Percentiles rank a stretch among this genome's conserved stretches.
These are phyloP conservation scores for Fragaria vesca DNA, from an alignment of 306 rosid species.

Conservation along the genomic window DNA sequence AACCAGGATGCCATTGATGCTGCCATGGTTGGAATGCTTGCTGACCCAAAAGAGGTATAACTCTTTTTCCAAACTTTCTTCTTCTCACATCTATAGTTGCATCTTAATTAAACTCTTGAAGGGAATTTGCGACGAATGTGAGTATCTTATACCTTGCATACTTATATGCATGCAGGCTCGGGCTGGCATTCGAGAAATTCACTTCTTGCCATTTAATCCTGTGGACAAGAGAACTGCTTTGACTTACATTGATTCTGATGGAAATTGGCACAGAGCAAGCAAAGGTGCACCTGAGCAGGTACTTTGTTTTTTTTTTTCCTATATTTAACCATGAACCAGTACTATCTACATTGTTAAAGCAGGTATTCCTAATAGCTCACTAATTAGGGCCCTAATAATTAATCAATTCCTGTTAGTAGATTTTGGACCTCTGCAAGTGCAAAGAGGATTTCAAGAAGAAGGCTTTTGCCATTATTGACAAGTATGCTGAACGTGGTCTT, in stretches of 20 bases:
- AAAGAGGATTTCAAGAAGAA: slow-evolving; percentile 81
- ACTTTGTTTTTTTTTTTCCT: slow-evolving; percentile 18
- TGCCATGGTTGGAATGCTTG: slow-evolving; percentile 98
- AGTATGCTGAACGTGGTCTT: slow-evolving; percentile 97
- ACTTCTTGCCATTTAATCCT: slow-evolving; percentile 93
- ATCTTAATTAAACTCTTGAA: not conserved
- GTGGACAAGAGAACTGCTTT: slow-evolving; percentile 98
- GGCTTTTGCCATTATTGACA: slow-evolving; percentile 67
- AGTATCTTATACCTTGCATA: not conserved
- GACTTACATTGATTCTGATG: slow-evolving; percentile 80
- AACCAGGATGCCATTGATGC: slow-evolving; percentile 98
- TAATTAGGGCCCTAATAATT: slow-evolving; percentile 7
- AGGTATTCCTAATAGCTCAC: slow-evolving; percentile 4
- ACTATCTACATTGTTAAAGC: not conserved
- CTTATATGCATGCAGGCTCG: slow-evolving; percentile 61
- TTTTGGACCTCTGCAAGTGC: slow-evolving; percentile 71
- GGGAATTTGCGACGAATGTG: slow-evolving; percentile 4
- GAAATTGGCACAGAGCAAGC: slow-evolving; percentile 94
- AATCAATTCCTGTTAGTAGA: slow-evolving; percentile 41
- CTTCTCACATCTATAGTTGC: not conserved
- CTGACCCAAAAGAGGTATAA: slow-evolving; percentile 93
- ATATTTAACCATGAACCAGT: not conserved
- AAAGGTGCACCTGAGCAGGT: slow-evolving; percentile 99
- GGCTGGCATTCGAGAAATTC: slow-evolving; percentile 81
- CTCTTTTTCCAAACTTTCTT: slow-evolving; percentile 7